Conservation (phyloP, 192 early-diverging fungal species). For the Linnemannia schmuckeri region DNA sequence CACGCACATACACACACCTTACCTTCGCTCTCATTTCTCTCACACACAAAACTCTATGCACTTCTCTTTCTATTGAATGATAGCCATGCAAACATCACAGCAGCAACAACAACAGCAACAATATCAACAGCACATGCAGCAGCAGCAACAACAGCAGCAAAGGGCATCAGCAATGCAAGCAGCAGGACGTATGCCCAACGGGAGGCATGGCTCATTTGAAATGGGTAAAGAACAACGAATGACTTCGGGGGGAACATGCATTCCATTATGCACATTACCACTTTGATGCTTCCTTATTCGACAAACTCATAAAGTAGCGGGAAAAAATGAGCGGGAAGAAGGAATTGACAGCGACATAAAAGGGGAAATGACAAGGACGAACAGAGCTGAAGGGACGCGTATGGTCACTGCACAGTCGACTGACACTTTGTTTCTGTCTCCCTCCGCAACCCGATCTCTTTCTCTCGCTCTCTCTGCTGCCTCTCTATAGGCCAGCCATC, state of each 20-base stretch:
- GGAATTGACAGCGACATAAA: background rate
- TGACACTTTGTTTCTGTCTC: background rate
- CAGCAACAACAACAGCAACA: conserved; percentile 49
- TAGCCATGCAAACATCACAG: conserved; percentile 53
- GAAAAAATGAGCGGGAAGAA: background rate
- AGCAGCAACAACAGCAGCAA: conserved; percentile 49
- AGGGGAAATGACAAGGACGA: background rate
- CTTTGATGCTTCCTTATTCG: background rate
- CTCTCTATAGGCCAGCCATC: conserved; percentile 40
- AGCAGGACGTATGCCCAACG: conserved; percentile 51
- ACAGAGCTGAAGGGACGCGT: background rate
- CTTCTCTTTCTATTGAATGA: background rate
- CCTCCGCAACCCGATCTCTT: conserved; percentile 4
- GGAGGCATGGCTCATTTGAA: conserved; percentile 51
- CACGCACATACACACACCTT: background rate
- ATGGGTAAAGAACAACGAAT: conserved; percentile 26
- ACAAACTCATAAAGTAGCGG: background rate
- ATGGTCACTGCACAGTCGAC: background rate
- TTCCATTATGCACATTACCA: background rate
- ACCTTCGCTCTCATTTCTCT: background rate
- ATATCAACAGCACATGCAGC: conserved; percentile 43
- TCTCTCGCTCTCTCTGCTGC: background rate
- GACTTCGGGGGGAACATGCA: background rate
- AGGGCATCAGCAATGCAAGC: conserved; percentile 41
- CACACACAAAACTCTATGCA: background rate